A percentile compares a stretch with the other conserved stretches of the same genome.
These are phyloP conservation scores for Metschnikowia shivogae DNA, from an alignment of 805 yeast genomes.

Conservation along the genomic window DNA sequence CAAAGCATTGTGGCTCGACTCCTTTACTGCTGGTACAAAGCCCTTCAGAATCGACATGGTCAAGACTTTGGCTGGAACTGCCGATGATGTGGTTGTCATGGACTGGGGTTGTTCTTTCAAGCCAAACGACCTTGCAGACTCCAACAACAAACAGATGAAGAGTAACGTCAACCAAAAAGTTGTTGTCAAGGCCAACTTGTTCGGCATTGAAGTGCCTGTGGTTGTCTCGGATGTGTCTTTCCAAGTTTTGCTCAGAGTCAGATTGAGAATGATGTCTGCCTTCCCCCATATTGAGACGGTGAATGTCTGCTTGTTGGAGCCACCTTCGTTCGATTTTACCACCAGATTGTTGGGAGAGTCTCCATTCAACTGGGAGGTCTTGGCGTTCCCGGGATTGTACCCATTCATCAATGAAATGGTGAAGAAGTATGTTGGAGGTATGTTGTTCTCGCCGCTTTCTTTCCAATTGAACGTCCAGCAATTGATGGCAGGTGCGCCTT, in stretches of 20 bases:
- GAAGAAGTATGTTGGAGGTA: slow-evolving; percentile 81
- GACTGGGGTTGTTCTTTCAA: slow-evolving; percentile 93
- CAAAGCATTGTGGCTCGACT: slow-evolving; percentile 78
- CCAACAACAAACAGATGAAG: slow-evolving; percentile 79
- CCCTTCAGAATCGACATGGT: slow-evolving; percentile 92
- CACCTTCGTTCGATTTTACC: slow-evolving; percentile 85
- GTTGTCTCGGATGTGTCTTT: slow-evolving; percentile 77
- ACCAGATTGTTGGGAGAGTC: slow-evolving; percentile 74
- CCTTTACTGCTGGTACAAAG: slow-evolving; percentile 89
- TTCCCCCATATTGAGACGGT: slow-evolving; percentile 94
- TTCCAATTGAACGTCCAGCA: slow-evolving; percentile 92
- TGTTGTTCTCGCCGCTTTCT: slow-evolving; percentile 84
- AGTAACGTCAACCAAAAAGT: slow-evolving; percentile 80
- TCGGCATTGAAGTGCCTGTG: slow-evolving; percentile 79
- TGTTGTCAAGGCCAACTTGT: slow-evolving; percentile 72
- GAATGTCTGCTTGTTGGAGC: slow-evolving; percentile 76
- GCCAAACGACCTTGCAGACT: slow-evolving; percentile 84
- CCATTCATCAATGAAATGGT: slow-evolving; percentile 82
- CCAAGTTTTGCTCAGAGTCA: slow-evolving; percentile 66
- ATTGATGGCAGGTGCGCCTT: slow-evolving; percentile 75
- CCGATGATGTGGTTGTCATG: slow-evolving; percentile 91
- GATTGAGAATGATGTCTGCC: slow-evolving; percentile 83
- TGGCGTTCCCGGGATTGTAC: slow-evolving; percentile 81
- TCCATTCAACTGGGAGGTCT: slow-evolving; percentile 80
- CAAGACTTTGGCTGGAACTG: slow-evolving; percentile 86